Evolutionary conservation across 2,329 filamentous ascomycete species (phyloP).

Genomic region (Sphaerulina vaccinii): DNA sequence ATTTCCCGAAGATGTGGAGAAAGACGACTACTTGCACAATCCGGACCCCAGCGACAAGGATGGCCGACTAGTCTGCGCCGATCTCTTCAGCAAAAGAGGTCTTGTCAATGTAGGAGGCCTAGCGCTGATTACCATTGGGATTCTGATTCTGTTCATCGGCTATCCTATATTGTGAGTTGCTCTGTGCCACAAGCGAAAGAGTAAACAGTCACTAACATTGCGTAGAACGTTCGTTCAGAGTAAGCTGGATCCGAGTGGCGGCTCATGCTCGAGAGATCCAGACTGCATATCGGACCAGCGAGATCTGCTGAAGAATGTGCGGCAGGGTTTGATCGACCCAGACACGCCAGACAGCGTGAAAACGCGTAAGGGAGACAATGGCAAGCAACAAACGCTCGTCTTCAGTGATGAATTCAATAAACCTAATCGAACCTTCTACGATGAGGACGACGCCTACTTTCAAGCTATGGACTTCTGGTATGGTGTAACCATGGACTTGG

Average conservation of each 20-base stretch:
- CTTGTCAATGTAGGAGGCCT: conserved; percentile 65
- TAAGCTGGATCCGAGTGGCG: conserved; percentile 37
- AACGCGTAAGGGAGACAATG: conserved; percentile 57
- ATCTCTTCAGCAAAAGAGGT: conserved; percentile 65
- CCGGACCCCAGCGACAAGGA: conserved; percentile 65
- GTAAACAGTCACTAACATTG: conserved; percentile 14
- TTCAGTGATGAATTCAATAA: conserved; percentile 71
- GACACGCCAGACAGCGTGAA: conserved; percentile 61
- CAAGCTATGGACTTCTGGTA: conserved; percentile 70
- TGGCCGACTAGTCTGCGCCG: conserved; percentile 54
- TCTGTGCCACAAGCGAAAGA: background rate
- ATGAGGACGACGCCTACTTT: conserved; percentile 68
- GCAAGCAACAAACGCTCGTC: conserved; percentile 62
- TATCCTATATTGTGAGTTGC: conserved; percentile 65
- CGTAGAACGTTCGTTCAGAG: conserved; percentile 58
- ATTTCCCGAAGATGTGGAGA: conserved; percentile 71
- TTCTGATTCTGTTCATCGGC: conserved; percentile 65
- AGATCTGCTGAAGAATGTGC: conserved; percentile 59
- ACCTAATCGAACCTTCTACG: conserved; percentile 67
- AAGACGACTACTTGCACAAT: conserved; percentile 71
- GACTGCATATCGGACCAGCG: conserved; percentile 49
- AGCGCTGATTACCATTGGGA: conserved; percentile 57
- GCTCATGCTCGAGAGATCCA: conserved; percentile 45
- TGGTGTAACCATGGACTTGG: conserved; percentile 65
- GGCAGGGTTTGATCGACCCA: conserved; percentile 63